Conservation (phyloP, 1,284 basidiomycete genomes). For the Kwoniella shivajii region DNA sequence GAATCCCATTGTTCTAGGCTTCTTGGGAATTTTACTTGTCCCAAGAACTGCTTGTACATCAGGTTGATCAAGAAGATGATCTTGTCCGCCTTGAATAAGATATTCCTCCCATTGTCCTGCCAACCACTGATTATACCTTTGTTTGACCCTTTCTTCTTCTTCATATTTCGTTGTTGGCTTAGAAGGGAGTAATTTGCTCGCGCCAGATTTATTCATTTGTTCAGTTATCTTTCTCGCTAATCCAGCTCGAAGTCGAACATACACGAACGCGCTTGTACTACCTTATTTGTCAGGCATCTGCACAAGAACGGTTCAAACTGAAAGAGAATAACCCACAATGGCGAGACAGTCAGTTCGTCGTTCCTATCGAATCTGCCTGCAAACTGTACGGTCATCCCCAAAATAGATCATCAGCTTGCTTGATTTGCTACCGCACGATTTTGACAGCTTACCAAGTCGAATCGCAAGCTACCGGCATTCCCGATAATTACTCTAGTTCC, state of each 20-base stretch:
- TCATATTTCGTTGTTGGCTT: slow-evolving; percentile 13
- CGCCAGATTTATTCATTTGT: slow-evolving; percentile 51
- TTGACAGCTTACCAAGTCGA: slow-evolving; percentile 60
- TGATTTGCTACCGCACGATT: neutral
- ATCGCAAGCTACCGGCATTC: slow-evolving; percentile 74
- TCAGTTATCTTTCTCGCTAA: slow-evolving; percentile 40
- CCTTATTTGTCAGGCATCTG: slow-evolving; percentile 1
- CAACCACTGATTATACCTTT: slow-evolving; percentile 33
- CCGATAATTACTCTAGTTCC: slow-evolving; percentile 65
- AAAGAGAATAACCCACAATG: slow-evolving; percentile 55
- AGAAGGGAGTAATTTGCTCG: slow-evolving; percentile 40
- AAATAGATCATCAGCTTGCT: too few species aligned
- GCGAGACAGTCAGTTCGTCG: slow-evolving; percentile 72
- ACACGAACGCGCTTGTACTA: slow-evolving; percentile 44
- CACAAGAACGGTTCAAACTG: neutral
- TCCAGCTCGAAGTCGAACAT: slow-evolving; percentile 38
- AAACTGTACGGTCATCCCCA: slow-evolving; percentile 31
- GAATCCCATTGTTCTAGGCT: slow-evolving; percentile 43
- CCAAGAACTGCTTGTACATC: slow-evolving; percentile 1
- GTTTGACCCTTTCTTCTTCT: slow-evolving; percentile 31
- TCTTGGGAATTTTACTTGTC: slow-evolving; percentile 8
- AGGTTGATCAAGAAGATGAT: neutral
- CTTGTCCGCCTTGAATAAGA: slow-evolving; percentile 1
- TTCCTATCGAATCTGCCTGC: slow-evolving; percentile 72
- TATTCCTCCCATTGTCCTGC: slow-evolving; percentile 33